Percentiles rank a stretch among this genome's conserved stretches.
Conservation (phyloP, 805 yeast species). For the Starmerella apicola region DNA sequence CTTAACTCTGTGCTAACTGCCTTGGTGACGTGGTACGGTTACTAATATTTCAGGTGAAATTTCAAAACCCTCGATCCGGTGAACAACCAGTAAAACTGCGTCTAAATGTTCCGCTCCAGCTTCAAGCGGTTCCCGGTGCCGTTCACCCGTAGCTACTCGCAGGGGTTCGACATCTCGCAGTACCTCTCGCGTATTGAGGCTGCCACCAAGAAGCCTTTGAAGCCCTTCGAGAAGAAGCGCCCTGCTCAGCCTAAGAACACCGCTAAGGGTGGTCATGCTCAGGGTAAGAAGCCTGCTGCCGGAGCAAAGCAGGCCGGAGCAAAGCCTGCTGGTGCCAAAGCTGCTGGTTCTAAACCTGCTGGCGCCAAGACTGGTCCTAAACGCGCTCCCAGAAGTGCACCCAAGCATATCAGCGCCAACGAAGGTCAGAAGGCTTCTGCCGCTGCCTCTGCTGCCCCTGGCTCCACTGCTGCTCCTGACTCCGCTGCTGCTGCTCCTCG, state of each 20-base stretch:
- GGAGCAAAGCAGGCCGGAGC: neutral
- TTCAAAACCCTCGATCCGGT: neutral
- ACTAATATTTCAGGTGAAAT: no score
- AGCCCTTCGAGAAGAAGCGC: neutral
- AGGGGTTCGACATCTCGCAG: conserved; percentile 16
- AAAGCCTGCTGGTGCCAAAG: neutral
- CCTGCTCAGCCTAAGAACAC: neutral
- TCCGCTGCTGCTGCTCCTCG: neutral
- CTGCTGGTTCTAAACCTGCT: neutral
- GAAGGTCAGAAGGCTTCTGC: neutral
- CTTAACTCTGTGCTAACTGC: no score
- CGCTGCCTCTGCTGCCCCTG: neutral
- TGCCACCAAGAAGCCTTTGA: conserved; percentile 11
- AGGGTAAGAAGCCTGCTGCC: neutral
- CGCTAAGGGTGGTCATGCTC: no score
- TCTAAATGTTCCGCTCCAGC: neutral
- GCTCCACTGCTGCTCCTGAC: neutral
- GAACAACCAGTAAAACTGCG: neutral
- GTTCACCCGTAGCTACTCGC: conserved; percentile 14
- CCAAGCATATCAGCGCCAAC: no score
- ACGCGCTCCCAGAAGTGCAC: no score
- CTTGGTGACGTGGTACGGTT: no score
- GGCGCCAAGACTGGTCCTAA: neutral
- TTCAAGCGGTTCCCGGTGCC: neutral
- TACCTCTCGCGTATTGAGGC: conserved; percentile 20